Percentiles rank a stretch among this genome's conserved stretches.
phyloP scores from a whole-genome alignment of 2,329 filamentous ascomycete genomes.

The Hawksworthiomyces lignivorus region DNA sequence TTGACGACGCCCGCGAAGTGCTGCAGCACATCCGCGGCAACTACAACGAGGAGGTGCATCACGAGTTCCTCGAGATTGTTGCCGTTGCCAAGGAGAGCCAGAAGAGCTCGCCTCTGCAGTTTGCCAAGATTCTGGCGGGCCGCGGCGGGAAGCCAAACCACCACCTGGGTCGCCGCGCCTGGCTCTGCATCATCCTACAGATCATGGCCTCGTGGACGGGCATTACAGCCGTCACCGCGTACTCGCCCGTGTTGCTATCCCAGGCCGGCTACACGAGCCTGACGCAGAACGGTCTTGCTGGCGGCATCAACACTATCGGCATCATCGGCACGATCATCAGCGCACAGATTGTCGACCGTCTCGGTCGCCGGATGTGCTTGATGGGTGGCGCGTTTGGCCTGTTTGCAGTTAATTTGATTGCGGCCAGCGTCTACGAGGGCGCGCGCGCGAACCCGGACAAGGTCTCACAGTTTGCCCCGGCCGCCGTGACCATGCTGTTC shows the following conservation, averaged over 20 bases:
- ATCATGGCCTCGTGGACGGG: slow-evolving; percentile 37
- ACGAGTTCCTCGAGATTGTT: slow-evolving; percentile 33
- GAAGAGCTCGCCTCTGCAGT: slow-evolving; percentile 29
- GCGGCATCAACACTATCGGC: slow-evolving; percentile 43
- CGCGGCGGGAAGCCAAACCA: slow-evolving; percentile 24
- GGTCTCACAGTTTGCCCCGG: slow-evolving; percentile 32
- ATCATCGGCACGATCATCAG: slow-evolving; percentile 43
- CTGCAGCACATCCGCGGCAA: slow-evolving; percentile 25
- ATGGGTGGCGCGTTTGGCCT: slow-evolving; percentile 31
- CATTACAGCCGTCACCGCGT: slow-evolving; percentile 33
- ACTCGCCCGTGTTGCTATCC: slow-evolving; percentile 26
- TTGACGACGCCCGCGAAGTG: slow-evolving; percentile 23
- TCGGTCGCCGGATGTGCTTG: slow-evolving; percentile 35
- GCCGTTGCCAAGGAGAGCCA: slow-evolving; percentile 30
- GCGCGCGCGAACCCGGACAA: slow-evolving; percentile 26
- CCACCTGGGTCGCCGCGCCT: slow-evolving; percentile 32
- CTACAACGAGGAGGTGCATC: slow-evolving; percentile 27
- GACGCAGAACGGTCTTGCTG: slow-evolving; percentile 39
- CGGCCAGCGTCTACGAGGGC: slow-evolving; percentile 35
- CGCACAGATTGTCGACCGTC: slow-evolving; percentile 41
- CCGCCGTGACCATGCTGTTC: slow-evolving; percentile 39
- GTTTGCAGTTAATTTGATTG: slow-evolving; percentile 31
- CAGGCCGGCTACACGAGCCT: slow-evolving; percentile 28
- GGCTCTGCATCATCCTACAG: slow-evolving; percentile 32
- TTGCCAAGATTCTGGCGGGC: slow-evolving; percentile 31